Conservation (phyloP, 345 rosid genomes). For the Ceriops decandra region DNA sequence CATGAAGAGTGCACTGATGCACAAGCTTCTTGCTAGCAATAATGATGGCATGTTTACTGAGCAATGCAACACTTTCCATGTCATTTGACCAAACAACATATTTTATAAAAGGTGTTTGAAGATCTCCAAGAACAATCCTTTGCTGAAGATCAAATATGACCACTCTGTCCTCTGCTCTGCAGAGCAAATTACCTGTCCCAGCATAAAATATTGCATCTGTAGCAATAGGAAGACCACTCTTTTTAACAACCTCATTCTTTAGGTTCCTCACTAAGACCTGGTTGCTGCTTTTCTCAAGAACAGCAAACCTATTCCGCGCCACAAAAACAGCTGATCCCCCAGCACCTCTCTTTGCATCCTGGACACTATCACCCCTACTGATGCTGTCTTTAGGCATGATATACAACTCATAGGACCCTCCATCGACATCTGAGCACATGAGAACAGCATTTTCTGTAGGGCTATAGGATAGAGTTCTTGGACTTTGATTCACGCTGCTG, state of each 20-base stretch:
- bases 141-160: conserved; percentile 87
- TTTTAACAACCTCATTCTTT: conserved; percentile 79
- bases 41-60: conserved; percentile 87
- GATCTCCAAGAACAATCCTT: conserved; percentile 76
- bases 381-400: conserved; percentile 72
- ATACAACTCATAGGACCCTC: conserved; percentile 88
- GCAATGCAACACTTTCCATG: conserved; percentile 90
- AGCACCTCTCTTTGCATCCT: conserved; percentile 79
- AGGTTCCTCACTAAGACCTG: conserved; percentile 78
- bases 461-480: conserved; percentile 86
- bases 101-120: conserved; percentile 72
- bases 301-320: conserved; percentile 87
- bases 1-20: conserved; percentile 83
- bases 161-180: conserved; percentile 84
- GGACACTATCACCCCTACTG: conserved; percentile 63
- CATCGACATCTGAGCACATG: conserved; percentile 86
- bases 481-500: conserved; percentile 75
- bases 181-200: conserved; percentile 82
- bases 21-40: conserved; percentile 81
- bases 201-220: conserved; percentile 88
- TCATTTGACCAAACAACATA: conserved; percentile 90
- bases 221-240: conserved; percentile 59
- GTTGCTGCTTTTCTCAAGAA: conserved; percentile 81
- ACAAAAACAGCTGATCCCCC: conserved; percentile 84
- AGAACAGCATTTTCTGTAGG: conserved; percentile 89